These are phyloP conservation scores for Kwoniella sp. DNA, from an alignment of 768 basidiomycete species.

Conservation along the genomic window DNA sequence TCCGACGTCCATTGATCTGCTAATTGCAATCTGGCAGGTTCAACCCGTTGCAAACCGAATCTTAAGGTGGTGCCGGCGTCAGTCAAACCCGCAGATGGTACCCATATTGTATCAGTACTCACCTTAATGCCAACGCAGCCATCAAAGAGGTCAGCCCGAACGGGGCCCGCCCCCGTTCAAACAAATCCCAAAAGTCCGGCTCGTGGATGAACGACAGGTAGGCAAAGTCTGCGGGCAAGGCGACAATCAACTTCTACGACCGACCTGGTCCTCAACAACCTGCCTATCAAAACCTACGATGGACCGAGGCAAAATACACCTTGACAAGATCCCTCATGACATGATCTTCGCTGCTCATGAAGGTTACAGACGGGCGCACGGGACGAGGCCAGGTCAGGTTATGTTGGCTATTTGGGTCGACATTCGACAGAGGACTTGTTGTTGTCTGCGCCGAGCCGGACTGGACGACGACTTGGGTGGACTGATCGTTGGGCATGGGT, in stretches of 20 bases:
- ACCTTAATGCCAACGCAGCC: slow-evolving; percentile 28
- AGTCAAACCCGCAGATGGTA: background rate
- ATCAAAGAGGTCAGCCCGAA: slow-evolving; percentile 21
- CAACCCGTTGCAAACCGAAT: background rate
- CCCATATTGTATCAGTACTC: slow-evolving; percentile 1
- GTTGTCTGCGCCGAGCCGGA: background rate
- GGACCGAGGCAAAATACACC: slow-evolving; percentile 24
- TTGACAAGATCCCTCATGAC: slow-evolving; percentile 13
- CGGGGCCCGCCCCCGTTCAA: slow-evolving; percentile 19
- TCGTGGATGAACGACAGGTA: slow-evolving; percentile 35
- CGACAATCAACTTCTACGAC: too few species aligned
- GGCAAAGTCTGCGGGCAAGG: slow-evolving; percentile 21
- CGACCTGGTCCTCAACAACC: background rate
- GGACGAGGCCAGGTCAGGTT: background rate
- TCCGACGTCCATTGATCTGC: slow-evolving; percentile 13
- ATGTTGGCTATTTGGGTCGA: background rate
- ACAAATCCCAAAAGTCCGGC: slow-evolving; percentile 20
- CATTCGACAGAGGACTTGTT: background rate
- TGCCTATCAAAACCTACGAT: slow-evolving; percentile 13
- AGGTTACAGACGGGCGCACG: background rate
- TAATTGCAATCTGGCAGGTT: background rate
- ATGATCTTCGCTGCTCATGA: background rate
- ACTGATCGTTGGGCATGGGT: background rate
- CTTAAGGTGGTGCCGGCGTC: slow-evolving; percentile 11
- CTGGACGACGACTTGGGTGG: background rate